These are phyloP conservation scores for Verticillium nonalfalfae DNA, from an alignment of 2,329 filamentous ascomycete species.

Conservation along the genomic window DNA sequence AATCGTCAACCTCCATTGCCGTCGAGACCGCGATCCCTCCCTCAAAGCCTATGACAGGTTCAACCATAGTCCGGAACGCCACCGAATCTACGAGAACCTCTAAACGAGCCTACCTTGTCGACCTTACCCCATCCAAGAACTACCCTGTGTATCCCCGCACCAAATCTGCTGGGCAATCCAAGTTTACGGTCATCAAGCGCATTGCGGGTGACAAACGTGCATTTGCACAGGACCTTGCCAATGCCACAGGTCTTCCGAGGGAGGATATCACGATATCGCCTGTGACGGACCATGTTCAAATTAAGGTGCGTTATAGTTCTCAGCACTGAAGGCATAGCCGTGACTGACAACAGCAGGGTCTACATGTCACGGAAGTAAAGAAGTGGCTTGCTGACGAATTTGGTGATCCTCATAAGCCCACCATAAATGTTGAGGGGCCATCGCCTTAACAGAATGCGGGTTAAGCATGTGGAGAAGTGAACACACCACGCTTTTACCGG, in stretches of 20 bases:
- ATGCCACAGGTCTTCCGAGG: conserved; percentile 48
- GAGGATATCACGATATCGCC: conserved; percentile 48
- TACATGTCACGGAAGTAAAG: conserved; percentile 6
- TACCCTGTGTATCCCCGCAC: conserved; percentile 70
- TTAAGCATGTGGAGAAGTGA: too few species aligned
- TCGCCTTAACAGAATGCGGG: not conserved
- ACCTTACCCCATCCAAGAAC: conserved; percentile 63
- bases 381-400: not conserved
- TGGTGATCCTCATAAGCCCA: conserved; percentile 1
- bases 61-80: conserved; percentile 11
- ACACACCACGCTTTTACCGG: too few species aligned
- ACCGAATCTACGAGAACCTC: conserved; percentile 38
- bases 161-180: conserved; percentile 71
- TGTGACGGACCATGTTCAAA: conserved; percentile 65
- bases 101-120: conserved; percentile 64
- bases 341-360: conserved; percentile 2
- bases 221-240: conserved; percentile 57
- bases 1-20: conserved; percentile 2
- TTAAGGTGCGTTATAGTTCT: conserved; percentile 54
- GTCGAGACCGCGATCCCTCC: conserved; percentile 2
- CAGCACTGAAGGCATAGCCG: not conserved
- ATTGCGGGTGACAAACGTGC: conserved; percentile 65
- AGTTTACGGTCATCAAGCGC: conserved; percentile 70
- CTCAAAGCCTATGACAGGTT: conserved; percentile 9
- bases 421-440: not conserved